Percentiles rank a stretch among this genome's conserved stretches.
These are phyloP conservation scores for Leccinum olivaceopallidum DNA, from an alignment of 768 basidiomycete species.

Conservation along the genomic window DNA sequence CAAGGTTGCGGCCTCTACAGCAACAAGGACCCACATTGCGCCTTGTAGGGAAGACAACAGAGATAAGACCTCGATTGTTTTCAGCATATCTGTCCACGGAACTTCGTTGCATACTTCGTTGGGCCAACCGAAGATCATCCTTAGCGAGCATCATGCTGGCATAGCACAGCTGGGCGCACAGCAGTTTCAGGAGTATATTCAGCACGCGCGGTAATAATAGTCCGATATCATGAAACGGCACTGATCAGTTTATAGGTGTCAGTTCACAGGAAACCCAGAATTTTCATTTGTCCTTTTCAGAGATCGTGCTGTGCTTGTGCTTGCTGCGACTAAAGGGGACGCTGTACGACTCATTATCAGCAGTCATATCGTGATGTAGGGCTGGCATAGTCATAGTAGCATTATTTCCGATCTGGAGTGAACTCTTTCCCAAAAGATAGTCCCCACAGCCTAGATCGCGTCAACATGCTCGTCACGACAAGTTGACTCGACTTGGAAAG, in stretches of 20 bases:
- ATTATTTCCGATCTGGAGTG: slow-evolving; percentile 9
- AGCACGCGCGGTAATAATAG: neutral
- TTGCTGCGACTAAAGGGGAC: neutral
- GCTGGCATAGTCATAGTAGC: slow-evolving; percentile 9
- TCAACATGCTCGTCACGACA: slow-evolving; percentile 8
- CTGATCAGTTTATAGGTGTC: neutral
- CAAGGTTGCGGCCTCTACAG: slow-evolving; percentile 6
- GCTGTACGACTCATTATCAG: slow-evolving; percentile 4
- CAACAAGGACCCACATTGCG: slow-evolving; percentile 22
- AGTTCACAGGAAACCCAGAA: slow-evolving; percentile 3
- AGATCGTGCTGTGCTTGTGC: slow-evolving; percentile 4
- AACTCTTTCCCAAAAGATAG: neutral
- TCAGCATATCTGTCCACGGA: slow-evolving; percentile 8
- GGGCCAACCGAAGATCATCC: neutral
- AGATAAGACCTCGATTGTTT: neutral
- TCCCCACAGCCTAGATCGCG: slow-evolving; percentile 12
- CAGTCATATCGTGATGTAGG: neutral
- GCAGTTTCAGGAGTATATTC: slow-evolving; percentile 12
- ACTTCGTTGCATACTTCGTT: neutral
- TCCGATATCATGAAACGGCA: neutral
- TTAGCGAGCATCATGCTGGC: neutral
- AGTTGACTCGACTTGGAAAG: slow-evolving; percentile 12
- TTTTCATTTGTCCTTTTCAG: neutral
- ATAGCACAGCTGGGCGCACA: slow-evolving; percentile 10
- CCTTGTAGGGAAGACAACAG: slow-evolving; percentile 7